A percentile compares a stretch with the other conserved stretches of the same genome.
phyloP scores from a whole-genome alignment of 164 flowering plant species.

The Vitis labrusca region DNA sequence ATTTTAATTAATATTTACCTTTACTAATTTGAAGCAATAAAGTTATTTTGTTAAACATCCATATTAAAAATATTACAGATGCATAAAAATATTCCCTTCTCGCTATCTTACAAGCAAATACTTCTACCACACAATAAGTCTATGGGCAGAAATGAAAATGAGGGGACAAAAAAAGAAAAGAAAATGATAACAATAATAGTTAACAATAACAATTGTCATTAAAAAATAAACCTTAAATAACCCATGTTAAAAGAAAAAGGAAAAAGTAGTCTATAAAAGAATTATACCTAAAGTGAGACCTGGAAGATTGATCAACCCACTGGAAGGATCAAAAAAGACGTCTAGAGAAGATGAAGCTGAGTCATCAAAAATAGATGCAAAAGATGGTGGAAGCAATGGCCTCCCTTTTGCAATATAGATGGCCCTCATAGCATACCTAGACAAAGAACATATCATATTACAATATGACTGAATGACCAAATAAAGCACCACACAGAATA shows the following conservation, averaged over 20 bases:
- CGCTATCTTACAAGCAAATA: too few species aligned
- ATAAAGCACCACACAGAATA: background rate
- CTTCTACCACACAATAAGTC: too few species aligned
- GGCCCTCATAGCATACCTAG: conserved; percentile 94
- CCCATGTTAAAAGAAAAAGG: background rate
- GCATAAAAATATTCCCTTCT: too few species aligned
- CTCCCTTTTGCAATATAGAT: conserved; percentile 97
- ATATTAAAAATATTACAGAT: too few species aligned
- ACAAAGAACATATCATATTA: conserved; percentile 8
- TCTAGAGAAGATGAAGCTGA: conserved; percentile 95
- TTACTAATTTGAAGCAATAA: too few species aligned
- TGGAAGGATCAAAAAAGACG: conserved; percentile 92
- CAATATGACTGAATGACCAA: background rate
- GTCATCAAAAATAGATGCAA: conserved; percentile 94
- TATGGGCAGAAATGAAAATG: too few species aligned
- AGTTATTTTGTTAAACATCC: too few species aligned
- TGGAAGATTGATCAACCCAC: conserved; percentile 65
- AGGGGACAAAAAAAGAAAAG: too few species aligned
- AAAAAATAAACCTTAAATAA: too few species aligned
- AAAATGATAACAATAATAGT: too few species aligned
- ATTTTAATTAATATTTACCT: too few species aligned
- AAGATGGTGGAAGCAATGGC: conserved; percentile 87
- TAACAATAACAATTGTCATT: too few species aligned
- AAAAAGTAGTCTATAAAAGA: conserved; percentile 2
- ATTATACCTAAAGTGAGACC: conserved; percentile 82